Conservation (phyloP, 139 green algal genomes). For the Raphidocelis subcapitata region DNA sequence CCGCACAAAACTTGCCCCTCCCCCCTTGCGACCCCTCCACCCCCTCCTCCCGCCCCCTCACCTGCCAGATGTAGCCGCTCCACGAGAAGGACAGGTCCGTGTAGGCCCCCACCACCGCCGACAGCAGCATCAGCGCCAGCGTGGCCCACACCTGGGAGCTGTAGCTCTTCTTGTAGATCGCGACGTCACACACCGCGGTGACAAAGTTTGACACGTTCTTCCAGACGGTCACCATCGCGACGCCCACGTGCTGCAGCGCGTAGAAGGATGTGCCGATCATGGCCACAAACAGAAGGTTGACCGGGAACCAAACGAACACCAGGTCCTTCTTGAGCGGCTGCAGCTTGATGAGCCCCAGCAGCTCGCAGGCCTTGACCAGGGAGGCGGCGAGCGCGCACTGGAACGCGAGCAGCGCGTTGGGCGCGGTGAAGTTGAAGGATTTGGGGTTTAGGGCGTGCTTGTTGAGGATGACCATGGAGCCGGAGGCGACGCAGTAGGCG, state of each 20-base stretch:
- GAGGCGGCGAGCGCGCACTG: constrained; percentile 74
- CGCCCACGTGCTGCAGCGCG: constrained; percentile 52
- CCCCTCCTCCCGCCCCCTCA: no score
- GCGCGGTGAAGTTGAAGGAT: constrained; percentile 73
- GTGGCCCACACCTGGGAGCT: constrained; percentile 63
- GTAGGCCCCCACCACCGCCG: constrained; percentile 71
- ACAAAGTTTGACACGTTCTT: constrained; percentile 95
- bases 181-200: constrained; percentile 75
- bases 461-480: constrained; percentile 78
- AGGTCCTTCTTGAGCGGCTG: constrained; percentile 68
- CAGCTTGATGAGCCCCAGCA: constrained; percentile 61
- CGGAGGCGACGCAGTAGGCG: constrained; percentile 49
- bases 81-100: constrained; percentile 84
- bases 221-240: constrained; percentile 35
- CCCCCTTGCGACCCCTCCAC: no score
- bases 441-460: constrained; percentile 74
- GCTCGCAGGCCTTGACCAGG: constrained; percentile 58
- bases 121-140: constrained; percentile 80
- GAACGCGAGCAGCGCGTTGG: constrained; percentile 79
- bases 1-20: no score
- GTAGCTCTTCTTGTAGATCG: constrained; percentile 72
- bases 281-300: constrained; percentile 89
- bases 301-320: constrained; percentile 75
- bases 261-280: constrained; percentile 90
- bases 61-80: constrained; percentile 42